A percentile compares a stretch with the other conserved stretches of the same genome.
These are phyloP conservation scores for Hibiscus trionum DNA, from an alignment of 345 rosid genomes.

Conservation along the genomic window DNA sequence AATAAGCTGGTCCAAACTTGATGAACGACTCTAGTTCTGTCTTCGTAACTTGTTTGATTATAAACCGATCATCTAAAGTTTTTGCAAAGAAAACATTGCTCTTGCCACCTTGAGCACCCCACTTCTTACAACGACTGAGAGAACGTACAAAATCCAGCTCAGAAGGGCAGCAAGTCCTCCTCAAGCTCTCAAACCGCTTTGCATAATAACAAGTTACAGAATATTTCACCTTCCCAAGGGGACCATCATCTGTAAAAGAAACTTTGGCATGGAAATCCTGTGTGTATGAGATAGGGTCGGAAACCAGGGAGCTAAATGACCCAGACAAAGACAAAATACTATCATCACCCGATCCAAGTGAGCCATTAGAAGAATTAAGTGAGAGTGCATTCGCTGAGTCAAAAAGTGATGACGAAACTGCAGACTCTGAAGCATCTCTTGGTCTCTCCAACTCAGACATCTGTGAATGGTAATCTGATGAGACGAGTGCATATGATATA, in stretches of 20 bases:
- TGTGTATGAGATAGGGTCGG: background rate
- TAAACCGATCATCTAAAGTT: background rate
- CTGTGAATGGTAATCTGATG: slow-evolving; percentile 58
- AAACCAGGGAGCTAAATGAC: slow-evolving; percentile 34
- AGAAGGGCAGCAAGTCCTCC: background rate
- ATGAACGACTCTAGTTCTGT: background rate
- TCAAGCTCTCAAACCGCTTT: background rate
- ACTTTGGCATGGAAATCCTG: background rate
- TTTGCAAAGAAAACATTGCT: background rate
- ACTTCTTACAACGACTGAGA: background rate
- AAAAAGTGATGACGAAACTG: slow-evolving; percentile 38
- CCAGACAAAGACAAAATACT: slow-evolving; percentile 27
- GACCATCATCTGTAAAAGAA: background rate
- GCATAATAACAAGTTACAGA: background rate
- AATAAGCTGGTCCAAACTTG: background rate
- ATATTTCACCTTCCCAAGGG: background rate
- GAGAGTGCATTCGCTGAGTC: slow-evolving; percentile 52
- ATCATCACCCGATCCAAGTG: slow-evolving; percentile 52
- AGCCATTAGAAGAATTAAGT: slow-evolving; percentile 42
- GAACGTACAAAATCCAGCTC: background rate
- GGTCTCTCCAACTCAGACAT: slow-evolving; percentile 55
- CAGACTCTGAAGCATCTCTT: slow-evolving; percentile 39
- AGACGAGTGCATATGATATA: slow-evolving; percentile 71
- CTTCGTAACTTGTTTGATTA: background rate
- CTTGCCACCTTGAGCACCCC: background rate